phyloP scores from a whole-genome alignment of 371 early-diverging fungal species.

The Chytridium lagenaria region DNA sequence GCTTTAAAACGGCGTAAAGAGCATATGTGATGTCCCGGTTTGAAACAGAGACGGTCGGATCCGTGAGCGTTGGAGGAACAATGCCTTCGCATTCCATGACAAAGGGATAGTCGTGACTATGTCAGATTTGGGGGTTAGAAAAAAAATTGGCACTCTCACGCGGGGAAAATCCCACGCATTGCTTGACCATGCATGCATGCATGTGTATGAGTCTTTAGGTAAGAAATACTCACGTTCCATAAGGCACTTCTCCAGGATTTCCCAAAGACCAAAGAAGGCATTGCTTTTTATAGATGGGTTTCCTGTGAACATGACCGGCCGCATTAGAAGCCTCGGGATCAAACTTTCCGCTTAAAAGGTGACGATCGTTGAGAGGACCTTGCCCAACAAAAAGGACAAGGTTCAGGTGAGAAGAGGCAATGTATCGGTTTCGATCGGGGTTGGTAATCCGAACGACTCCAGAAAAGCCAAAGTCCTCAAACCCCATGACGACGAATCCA shows the following conservation, averaged over 20 bases:
- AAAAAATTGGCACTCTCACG: too few relatives aligned
- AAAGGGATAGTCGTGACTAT: slow-evolving; percentile 18
- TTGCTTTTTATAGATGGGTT: not conserved
- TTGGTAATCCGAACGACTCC: slow-evolving; percentile 5
- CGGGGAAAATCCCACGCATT: not conserved
- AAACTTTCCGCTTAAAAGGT: not conserved
- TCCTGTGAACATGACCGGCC: not conserved
- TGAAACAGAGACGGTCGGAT: not conserved
- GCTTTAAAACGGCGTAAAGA: not conserved
- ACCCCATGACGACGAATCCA: slow-evolving; percentile 3
- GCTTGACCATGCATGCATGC: not conserved
- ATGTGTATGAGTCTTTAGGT: too few relatives aligned
- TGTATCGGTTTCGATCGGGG: not conserved
- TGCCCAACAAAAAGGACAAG: slow-evolving; percentile 13
- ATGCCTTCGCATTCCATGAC: not conserved
- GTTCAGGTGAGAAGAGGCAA: not conserved
- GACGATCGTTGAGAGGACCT: not conserved
- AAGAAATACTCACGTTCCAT: slow-evolving; percentile 7
- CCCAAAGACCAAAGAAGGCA: not conserved
- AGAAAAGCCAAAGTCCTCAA: not conserved
- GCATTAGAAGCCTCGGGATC: not conserved
- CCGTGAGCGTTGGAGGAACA: not conserved
- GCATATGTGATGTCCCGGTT: not conserved
- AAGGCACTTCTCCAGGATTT: slow-evolving; percentile 15
- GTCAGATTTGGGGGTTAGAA: too few relatives aligned